Percentiles rank a stretch among this genome's conserved stretches.
Conservation (phyloP, 2,329 filamentous ascomycete genomes). For the Amauroascus niger region DNA sequence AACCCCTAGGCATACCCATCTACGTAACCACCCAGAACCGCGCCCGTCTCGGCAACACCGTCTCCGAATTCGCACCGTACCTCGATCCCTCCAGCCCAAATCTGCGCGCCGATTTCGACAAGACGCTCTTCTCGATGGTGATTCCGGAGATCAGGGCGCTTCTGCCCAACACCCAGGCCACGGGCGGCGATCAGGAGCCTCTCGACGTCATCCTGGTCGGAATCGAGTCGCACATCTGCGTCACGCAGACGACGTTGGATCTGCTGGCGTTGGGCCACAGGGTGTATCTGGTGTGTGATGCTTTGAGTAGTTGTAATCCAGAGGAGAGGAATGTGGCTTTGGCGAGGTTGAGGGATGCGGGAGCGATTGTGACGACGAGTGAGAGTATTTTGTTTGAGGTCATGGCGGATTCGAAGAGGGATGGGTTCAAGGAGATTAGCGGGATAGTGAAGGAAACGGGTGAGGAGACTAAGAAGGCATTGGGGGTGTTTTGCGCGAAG, state of each 20-base stretch:
- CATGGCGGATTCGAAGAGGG: constrained; percentile 67
- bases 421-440: constrained; percentile 62
- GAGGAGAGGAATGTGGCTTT: constrained; percentile 75
- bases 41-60: constrained; percentile 67
- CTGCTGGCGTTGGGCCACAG: constrained; percentile 62
- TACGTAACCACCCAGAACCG: constrained; percentile 79
- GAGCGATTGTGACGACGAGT: constrained; percentile 70
- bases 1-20: constrained; percentile 55
- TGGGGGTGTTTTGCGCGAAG: constrained; percentile 54
- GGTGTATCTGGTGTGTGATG: constrained; percentile 83
- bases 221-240: constrained; percentile 89
- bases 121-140: constrained; percentile 84
- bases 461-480: constrained; percentile 57
- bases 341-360: constrained; percentile 62
- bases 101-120: constrained; percentile 57
- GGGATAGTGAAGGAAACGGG: constrained; percentile 68
- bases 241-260: constrained; percentile 85
- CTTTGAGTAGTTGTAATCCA: constrained; percentile 74
- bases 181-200: constrained; percentile 19
- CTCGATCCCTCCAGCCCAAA: constrained; percentile 41
- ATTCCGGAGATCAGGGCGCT: constrained; percentile 53
- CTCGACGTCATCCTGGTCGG: constrained; percentile 69
- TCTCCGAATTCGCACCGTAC: constrained; percentile 57
- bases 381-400: constrained; percentile 87
- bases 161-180: constrained; percentile 22